These are phyloP conservation scores for Hanseniaspora nectarophila DNA, from an alignment of 805 yeast genomes.

Conservation along the genomic window DNA sequence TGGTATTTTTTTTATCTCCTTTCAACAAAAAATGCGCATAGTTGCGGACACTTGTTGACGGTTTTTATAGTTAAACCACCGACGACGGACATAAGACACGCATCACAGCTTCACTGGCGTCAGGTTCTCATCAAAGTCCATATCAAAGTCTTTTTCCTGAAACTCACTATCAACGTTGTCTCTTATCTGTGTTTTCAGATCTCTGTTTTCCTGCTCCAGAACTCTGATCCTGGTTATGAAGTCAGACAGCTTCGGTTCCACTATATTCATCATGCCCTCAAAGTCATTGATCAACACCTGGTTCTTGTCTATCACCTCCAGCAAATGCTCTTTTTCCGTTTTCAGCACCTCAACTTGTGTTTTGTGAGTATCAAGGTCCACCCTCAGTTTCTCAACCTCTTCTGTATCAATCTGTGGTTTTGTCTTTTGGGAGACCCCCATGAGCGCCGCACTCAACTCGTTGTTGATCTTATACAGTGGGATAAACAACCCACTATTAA, in stretches of 20 bases:
- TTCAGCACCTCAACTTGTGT: constrained; percentile 24
- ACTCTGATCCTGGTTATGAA: not conserved
- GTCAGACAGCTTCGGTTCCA: not conserved
- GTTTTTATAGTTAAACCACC: no score
- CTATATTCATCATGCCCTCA: constrained; percentile 1
- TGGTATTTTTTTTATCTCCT: not conserved
- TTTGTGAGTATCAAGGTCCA: constrained; percentile 23
- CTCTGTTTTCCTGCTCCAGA: not conserved
- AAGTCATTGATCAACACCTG: not conserved
- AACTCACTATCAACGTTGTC: not conserved
- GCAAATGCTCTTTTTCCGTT: constrained; percentile 19
- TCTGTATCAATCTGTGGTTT: constrained; percentile 20
- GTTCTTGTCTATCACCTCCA: not conserved
- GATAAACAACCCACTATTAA: constrained; percentile 66
- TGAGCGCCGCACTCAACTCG: constrained; percentile 20
- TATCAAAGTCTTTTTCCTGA: not conserved
- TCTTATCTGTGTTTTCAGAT: not conserved
- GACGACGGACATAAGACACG: no score
- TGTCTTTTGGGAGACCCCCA: constrained; percentile 17
- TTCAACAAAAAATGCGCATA: not conserved
- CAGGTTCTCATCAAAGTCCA: not conserved
- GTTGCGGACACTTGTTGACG: no score
- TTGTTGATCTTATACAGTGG: constrained; percentile 36
- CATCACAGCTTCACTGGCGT: not conserved
- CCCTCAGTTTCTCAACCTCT: constrained; percentile 27